phyloP scores from a whole-genome alignment of 208 protist species.

The Crithidia bombi region DNA sequence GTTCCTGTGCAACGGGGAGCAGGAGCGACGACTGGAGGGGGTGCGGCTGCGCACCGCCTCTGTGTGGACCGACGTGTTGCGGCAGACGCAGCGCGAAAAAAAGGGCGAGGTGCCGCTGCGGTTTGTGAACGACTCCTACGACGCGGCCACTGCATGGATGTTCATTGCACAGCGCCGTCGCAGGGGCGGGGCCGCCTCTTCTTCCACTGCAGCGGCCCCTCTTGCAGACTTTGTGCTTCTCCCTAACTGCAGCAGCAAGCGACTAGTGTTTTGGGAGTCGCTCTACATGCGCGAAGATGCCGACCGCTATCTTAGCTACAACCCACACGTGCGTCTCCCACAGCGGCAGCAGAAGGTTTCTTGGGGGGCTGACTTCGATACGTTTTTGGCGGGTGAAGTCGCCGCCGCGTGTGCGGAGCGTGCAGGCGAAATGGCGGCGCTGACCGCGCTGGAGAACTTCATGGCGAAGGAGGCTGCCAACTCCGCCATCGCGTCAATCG shows the following conservation, averaged over 20 bases:
- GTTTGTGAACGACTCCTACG: slow-evolving; percentile 76
- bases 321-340: slow-evolving; percentile 26
- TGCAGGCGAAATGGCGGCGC: slow-evolving; percentile 18
- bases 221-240: slow-evolving; percentile 39
- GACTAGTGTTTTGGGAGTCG: slow-evolving; percentile 73
- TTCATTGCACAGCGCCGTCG: slow-evolving; percentile 45
- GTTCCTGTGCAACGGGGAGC: slow-evolving; percentile 85
- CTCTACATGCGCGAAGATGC: slow-evolving; percentile 56
- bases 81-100: slow-evolving; percentile 53
- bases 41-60: slow-evolving; percentile 68
- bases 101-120: slow-evolving; percentile 45
- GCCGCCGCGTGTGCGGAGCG: slow-evolving; percentile 42
- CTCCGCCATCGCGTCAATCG: neutral
- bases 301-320: slow-evolving; percentile 38
- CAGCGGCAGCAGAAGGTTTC: slow-evolving; percentile 29
- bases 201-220: neutral
- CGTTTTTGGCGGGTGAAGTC: slow-evolving; percentile 53
- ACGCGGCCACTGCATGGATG: slow-evolving; percentile 65
- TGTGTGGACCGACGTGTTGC: slow-evolving; percentile 78
- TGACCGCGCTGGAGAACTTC: slow-evolving; percentile 27
- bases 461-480: slow-evolving; percentile 14
- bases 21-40: slow-evolving; percentile 81
- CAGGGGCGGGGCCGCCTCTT: neutral
- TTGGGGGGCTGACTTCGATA: slow-evolving; percentile 60
- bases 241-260: slow-evolving; percentile 73